These are phyloP conservation scores for Verticillium nonalfalfae DNA, from an alignment of 2,329 filamentous ascomycete species.

Conservation along the genomic window DNA sequence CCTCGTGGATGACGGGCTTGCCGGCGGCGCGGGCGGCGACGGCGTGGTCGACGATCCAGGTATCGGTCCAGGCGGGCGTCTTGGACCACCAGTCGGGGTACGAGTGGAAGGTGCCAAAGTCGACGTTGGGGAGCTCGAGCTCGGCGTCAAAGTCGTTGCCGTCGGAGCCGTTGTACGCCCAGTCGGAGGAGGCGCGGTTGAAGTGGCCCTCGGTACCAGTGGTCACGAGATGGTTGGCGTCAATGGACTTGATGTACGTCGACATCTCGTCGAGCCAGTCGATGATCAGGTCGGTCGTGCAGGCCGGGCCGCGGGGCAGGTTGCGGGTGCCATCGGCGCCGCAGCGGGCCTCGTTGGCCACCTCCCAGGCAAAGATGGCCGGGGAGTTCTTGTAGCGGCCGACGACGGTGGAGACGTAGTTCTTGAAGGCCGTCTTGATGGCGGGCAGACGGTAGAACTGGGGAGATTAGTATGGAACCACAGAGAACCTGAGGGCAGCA, in stretches of 20 bases:
- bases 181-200: conserved; percentile 33
- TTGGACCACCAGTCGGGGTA: conserved; percentile 52
- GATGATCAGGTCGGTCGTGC: conserved; percentile 33
- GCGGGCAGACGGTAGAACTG: conserved; percentile 41
- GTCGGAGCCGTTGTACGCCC: conserved; percentile 39
- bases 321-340: conserved; percentile 38
- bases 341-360: conserved; percentile 55
- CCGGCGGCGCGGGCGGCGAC: conserved; percentile 29
- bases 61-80: conserved; percentile 42
- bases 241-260: conserved; percentile 45
- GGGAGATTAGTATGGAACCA: neutral
- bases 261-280: conserved; percentile 48
- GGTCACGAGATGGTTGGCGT: conserved; percentile 46
- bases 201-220: conserved; percentile 55
- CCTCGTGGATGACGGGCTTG: conserved; percentile 50
- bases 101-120: conserved; percentile 49
- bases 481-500: neutral
- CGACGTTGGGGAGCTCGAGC: conserved; percentile 37
- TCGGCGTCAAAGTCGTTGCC: conserved; percentile 49
- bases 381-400: conserved; percentile 51
- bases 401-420: conserved; percentile 54
- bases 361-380: conserved; percentile 61
- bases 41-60: conserved; percentile 50
- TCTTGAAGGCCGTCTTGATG: conserved; percentile 47
- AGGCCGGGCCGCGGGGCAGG: conserved; percentile 31